Conservation (phyloP, 2,329 filamentous ascomycete genomes). For the Ophiostoma sp. region DNA sequence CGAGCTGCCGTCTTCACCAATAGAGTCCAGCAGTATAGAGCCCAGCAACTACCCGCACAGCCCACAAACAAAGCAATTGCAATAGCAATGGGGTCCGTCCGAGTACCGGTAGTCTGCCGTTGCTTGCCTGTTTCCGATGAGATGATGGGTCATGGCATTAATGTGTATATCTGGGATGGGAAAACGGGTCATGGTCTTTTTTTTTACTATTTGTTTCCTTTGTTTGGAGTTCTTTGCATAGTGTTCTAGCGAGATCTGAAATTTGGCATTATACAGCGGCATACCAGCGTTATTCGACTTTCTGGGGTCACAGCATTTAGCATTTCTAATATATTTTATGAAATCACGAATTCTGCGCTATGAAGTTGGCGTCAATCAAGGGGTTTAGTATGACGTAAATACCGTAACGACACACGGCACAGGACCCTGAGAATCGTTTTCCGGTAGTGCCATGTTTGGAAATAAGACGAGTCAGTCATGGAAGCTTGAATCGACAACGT, state of each 20-base stretch:
- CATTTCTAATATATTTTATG: not conserved
- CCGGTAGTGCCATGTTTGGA: too few species aligned
- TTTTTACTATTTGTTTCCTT: not conserved
- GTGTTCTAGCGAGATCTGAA: not conserved
- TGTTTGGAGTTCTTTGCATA: not conserved
- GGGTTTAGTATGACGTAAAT: too few species aligned
- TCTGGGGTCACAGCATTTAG: not conserved
- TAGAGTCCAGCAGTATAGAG: not conserved
- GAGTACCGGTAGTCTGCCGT: not conserved
- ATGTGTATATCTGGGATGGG: not conserved
- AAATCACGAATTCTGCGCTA: not conserved
- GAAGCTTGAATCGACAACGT: too few species aligned
- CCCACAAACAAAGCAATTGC: not conserved
- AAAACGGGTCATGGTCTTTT: not conserved
- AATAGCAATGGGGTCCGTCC: not conserved
- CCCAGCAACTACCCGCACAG: not conserved
- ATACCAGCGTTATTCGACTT: not conserved
- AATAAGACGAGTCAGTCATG: too few species aligned
- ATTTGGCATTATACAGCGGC: not conserved
- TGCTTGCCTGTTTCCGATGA: not conserved
- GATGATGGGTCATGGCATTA: not conserved
- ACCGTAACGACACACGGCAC: too few species aligned
- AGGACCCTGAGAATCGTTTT: too few species aligned
- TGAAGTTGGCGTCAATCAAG: not conserved
- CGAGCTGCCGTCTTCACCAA: conserved; percentile 29